A percentile compares a stretch with the other conserved stretches of the same genome.
phyloP scores from a whole-genome alignment of 2,329 filamentous ascomycete species.

The Fusarium bulbicola region DNA sequence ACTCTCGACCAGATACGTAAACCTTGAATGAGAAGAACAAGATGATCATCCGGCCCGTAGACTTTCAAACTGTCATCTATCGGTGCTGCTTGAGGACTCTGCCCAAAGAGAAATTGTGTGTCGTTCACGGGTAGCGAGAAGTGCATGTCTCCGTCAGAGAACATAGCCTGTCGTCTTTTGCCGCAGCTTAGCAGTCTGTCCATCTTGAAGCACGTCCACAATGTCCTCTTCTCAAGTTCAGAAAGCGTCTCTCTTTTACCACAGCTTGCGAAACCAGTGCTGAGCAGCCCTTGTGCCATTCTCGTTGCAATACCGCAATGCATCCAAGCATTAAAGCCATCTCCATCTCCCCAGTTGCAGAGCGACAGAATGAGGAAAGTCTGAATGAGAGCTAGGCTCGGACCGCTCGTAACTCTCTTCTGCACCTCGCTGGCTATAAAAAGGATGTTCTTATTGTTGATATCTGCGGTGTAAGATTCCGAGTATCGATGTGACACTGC shows the following conservation, averaged over 20 bases:
- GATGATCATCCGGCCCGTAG: slow-evolving; percentile 21
- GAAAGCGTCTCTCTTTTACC: slow-evolving; percentile 23
- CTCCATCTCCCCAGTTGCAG: slow-evolving; percentile 40
- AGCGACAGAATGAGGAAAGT: slow-evolving; percentile 33
- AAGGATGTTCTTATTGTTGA: background rate
- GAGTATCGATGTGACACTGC: slow-evolving; percentile 29
- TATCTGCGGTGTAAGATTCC: background rate
- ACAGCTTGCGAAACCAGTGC: slow-evolving; percentile 27
- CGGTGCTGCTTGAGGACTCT: background rate
- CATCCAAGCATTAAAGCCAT: slow-evolving; percentile 43
- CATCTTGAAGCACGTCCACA: slow-evolving; percentile 41
- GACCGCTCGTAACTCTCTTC: slow-evolving; percentile 18
- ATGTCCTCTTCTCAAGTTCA: slow-evolving; percentile 32
- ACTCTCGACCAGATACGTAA: slow-evolving; percentile 38
- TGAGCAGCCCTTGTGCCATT: slow-evolving; percentile 39
- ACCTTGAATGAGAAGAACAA: slow-evolving; percentile 29
- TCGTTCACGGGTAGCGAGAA: slow-evolving; percentile 30
- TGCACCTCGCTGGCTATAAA: slow-evolving; percentile 28
- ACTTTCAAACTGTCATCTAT: background rate
- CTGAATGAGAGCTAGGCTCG: slow-evolving; percentile 31
- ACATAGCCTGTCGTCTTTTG: slow-evolving; percentile 36
- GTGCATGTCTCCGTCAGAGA: slow-evolving; percentile 24
- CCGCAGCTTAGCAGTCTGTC: slow-evolving; percentile 38
- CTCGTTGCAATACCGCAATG: slow-evolving; percentile 36
- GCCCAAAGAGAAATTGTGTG: slow-evolving; percentile 31